Evolutionary conservation across 2,329 filamentous ascomycete genomes (phyloP).

Genomic region (Ophiostoma quercus): DNA sequence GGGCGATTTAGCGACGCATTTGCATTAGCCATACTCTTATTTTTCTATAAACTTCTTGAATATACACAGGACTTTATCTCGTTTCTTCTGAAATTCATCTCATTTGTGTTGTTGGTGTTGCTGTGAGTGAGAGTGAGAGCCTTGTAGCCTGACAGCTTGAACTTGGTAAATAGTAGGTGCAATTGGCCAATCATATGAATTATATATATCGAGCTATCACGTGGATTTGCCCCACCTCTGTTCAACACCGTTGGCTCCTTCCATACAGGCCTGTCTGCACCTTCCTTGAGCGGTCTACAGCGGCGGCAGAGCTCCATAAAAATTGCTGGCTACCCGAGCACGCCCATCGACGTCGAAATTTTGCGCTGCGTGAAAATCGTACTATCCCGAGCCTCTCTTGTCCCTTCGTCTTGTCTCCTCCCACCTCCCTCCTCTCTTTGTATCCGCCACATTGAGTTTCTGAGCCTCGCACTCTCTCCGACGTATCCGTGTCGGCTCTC

Average conservation of each 20-base stretch:
- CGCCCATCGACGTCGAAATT: conserved; percentile 19
- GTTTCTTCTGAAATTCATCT: not conserved
- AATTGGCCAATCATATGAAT: conserved; percentile 9
- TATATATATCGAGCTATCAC: not conserved
- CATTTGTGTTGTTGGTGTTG: not conserved
- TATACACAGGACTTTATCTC: not conserved
- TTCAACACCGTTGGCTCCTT: not conserved
- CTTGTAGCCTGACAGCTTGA: not conserved
- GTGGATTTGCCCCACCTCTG: not conserved
- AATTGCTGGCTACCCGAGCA: conserved; percentile 9
- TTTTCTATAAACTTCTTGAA: not conserved
- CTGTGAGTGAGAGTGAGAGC: not conserved
- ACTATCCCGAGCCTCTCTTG: conserved; percentile 23
- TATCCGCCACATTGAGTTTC: not conserved
- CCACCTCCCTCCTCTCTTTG: not conserved
- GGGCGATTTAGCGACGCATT: conserved; percentile 16
- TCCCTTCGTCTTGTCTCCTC: not conserved
- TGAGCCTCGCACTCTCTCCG: not conserved
- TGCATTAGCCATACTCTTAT: not conserved
- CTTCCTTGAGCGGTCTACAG: conserved; percentile 1
- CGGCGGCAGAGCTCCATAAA: conserved; percentile 14
- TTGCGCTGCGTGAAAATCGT: conserved; percentile 22
- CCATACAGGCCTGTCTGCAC: not conserved
- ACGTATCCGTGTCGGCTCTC: conserved; percentile 4
- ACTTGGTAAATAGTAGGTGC: not conserved